Evolutionary conservation across 345 rosid genomes (phyloP), one percentile per base, ranked within the genome.

Genomic region (Salix purpurea): DNA sequence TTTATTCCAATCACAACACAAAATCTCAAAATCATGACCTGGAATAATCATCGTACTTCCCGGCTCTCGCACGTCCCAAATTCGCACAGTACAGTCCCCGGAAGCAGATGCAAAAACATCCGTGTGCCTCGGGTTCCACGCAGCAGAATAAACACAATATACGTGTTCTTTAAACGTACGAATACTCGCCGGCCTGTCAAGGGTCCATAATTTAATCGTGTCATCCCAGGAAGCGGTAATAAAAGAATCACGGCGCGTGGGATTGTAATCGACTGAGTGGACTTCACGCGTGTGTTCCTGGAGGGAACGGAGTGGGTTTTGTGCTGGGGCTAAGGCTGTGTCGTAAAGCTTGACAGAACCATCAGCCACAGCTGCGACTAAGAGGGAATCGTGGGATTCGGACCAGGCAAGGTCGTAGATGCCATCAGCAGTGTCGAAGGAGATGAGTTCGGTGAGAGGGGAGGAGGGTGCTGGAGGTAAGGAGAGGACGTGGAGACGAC

Each of bases 201-300:
- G 78, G 32, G 97, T 89, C 99, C 97, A 95, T 56, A 93, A 94
- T 89, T 92, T 96, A 74, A 91, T 67, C 1, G 96, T 88, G 74
- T 93, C 99, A 58, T 96, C 99, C 99, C 97, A 93, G 10, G 98
- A 91, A 44, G 96, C 78, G 1, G 97, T 85, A 71, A 96, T 85
- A 79, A 96, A 96, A 0, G 99, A 93, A 71, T 96, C 99, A 13
- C 97, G 94, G 65, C 97, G 98, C 52, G 94, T 91, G 74, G 97
- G 97, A 75, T 92, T 93, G 86, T 91, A 92, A 34, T 96, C 97
- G 1, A 87, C 84, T 26, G 91, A 88, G 76, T 92, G 95, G 30
- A 91, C 97, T 85, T 96, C 98, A 74, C 99, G 99, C 32, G 88
- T 90, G 89, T 93, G 97, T 68, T 96, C 98, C 8, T 91, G 92